Percentiles rank a stretch among this genome's conserved stretches.
phyloP scores from a whole-genome alignment of 106 monocot species.

The Platanthera zijinensis region DNA sequence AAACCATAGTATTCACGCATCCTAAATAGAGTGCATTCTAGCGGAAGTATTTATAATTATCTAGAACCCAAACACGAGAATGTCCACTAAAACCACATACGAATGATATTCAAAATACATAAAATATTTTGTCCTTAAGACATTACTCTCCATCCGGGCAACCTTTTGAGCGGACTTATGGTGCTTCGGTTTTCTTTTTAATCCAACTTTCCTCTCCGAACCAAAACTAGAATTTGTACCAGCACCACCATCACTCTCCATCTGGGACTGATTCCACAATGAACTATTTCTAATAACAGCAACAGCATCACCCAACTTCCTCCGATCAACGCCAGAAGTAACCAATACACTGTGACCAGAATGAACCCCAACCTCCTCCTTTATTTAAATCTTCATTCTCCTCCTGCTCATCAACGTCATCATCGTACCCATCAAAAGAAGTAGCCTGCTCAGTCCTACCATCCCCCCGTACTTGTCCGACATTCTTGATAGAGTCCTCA shows the following conservation, averaged over 20 bases:
- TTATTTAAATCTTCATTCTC: conserved; percentile 7
- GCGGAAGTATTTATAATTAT: too few relatives aligned
- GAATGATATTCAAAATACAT: too few relatives aligned
- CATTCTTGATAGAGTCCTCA: conserved; percentile 17
- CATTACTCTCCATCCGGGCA: too few relatives aligned
- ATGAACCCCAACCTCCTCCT: conserved; percentile 1
- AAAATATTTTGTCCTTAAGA: too few relatives aligned
- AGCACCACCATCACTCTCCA: conserved; percentile 3
- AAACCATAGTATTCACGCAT: too few relatives aligned
- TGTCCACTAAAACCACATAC: too few relatives aligned
- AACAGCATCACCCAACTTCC: neutral
- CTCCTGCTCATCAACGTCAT: conserved; percentile 37
- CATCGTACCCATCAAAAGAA: conserved; percentile 39
- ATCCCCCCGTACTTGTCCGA: neutral
- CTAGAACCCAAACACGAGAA: too few relatives aligned
- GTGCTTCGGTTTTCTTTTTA: conserved; percentile 38
- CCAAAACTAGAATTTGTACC: conserved; percentile 3
- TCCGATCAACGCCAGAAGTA: conserved; percentile 1
- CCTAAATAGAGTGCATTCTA: too few relatives aligned
- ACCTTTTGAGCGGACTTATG: conserved; percentile 31
- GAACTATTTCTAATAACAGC: conserved; percentile 8
- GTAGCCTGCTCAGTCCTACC: conserved; percentile 4
- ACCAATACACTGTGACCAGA: neutral
- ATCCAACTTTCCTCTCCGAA: conserved; percentile 19
- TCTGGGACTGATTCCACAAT: neutral